Evolutionary conservation across 2,329 filamentous ascomycete species (phyloP).

Genomic region (Alternaria novae-zelandiae): DNA sequence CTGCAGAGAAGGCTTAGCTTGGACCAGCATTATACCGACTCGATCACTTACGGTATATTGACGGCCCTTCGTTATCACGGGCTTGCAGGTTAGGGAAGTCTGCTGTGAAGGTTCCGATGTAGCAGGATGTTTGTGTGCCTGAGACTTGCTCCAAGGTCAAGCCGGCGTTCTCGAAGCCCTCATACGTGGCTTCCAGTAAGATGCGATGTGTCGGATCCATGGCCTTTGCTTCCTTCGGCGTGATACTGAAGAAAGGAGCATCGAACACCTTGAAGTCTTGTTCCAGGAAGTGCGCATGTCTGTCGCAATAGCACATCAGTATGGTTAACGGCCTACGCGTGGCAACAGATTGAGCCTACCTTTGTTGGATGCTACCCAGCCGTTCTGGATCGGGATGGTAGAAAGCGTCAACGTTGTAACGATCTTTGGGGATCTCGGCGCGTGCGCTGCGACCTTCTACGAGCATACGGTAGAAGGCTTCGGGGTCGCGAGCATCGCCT

Average conservation of each 20-base stretch:
- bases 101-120: slow-evolving; percentile 19
- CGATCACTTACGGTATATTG: slow-evolving; percentile 1
- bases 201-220: slow-evolving; percentile 38
- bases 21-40: not conserved
- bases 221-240: slow-evolving; percentile 21
- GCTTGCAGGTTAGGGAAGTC: slow-evolving; percentile 18
- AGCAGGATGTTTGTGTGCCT: slow-evolving; percentile 27
- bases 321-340: accelerated
- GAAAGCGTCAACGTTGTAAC: slow-evolving; percentile 25
- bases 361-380: slow-evolving; percentile 16
- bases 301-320: not conserved
- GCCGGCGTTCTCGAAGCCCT: slow-evolving; percentile 49
- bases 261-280: slow-evolving; percentile 46
- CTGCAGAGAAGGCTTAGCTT: not conserved
- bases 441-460: slow-evolving; percentile 38
- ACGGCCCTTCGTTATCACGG: slow-evolving; percentile 7
- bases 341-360: not conserved
- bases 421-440: slow-evolving; percentile 33
- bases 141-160: slow-evolving; percentile 9
- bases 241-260: slow-evolving; percentile 37
- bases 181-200: slow-evolving; percentile 36
- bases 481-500: slow-evolving; percentile 7
- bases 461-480: slow-evolving; percentile 22
- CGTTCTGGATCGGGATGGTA: slow-evolving; percentile 14
- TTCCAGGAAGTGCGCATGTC: slow-evolving; percentile 17